These are phyloP conservation scores for Begonia loranthoides DNA, from an alignment of 306 rosid genomes.

Conservation along the genomic window DNA sequence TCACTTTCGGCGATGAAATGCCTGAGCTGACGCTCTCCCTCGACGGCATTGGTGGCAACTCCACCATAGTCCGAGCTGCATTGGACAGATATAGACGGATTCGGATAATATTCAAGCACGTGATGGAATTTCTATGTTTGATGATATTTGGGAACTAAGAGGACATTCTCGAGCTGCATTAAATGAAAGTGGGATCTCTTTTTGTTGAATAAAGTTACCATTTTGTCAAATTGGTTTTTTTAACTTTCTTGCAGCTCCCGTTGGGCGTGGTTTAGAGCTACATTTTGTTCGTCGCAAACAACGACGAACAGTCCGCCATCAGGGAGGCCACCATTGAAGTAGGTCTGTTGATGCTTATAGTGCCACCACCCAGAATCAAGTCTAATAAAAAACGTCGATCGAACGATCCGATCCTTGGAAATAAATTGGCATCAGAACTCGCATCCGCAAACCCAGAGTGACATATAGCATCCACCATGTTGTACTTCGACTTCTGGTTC, in stretches of 20 bases:
- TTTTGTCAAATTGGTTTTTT: not conserved
- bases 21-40: slow-evolving; percentile 39
- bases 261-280: slow-evolving; percentile 92
- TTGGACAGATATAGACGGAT: slow-evolving; percentile 61
- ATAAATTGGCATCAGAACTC: too few relatives aligned
- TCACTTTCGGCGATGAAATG: slow-evolving; percentile 36
- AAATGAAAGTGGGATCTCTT: not conserved
- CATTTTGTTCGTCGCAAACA: slow-evolving; percentile 36
- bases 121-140: slow-evolving; percentile 15
- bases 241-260: slow-evolving; percentile 45
- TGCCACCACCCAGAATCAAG: too few relatives aligned
- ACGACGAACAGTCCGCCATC: slow-evolving; percentile 29
- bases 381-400: too few relatives aligned
- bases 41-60: slow-evolving; percentile 32
- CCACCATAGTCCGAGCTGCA: slow-evolving; percentile 32
- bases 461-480: too few relatives aligned
- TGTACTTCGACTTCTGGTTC: too few relatives aligned
- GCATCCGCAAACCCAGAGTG: too few relatives aligned
- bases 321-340: slow-evolving; percentile 67
- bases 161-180: slow-evolving; percentile 9
- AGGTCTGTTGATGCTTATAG: too few relatives aligned
- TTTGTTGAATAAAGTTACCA: slow-evolving; percentile 7
- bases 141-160: slow-evolving; percentile 20
- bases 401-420: too few relatives aligned
- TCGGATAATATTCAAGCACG: slow-evolving; percentile 56